Evolutionary conservation across 2,329 filamentous ascomycete genomes (phyloP), one percentile per base, ranked within the genome.

Genomic region (Pseudogymnoascus sp.): DNA sequence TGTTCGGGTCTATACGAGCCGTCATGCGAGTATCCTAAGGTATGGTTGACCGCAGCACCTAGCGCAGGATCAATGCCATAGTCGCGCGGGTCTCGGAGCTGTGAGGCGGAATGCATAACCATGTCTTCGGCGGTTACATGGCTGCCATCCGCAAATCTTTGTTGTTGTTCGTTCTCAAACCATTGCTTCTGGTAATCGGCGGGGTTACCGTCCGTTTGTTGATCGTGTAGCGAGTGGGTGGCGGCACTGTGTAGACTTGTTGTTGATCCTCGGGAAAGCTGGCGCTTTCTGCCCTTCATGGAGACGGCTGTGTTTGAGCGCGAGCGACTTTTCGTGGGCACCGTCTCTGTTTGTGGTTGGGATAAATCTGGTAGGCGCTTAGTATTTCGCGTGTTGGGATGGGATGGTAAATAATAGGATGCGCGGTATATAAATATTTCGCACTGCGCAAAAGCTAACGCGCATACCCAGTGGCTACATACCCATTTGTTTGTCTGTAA

Each of bases 41-140:
- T 67, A 61, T 78, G 73, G 50, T 74, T 74, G 63, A 81, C 76
- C 11, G 78, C 74, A 12, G 73, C 71, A 60, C 77, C 78, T 69
- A 85, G 77, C 25, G 76, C 69, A 18, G 80, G 74, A 58, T 83
- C 80, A 63, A 79, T 79, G 61, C 76, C 67, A 66, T 78, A 82
- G 16, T 76, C 74, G 60, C 77, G 77, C 47, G 75, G 75, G 57
- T 76, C 74, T 64, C 82, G 80, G 67, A 85, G 77, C 64, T 84
- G 83, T 20, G 79, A 77, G 28, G 80, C 78, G 16, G 80, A 79
- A 61, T 83, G 80, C 63, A 86, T 74, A 57, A 86, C 79, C 73
- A 85, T 79, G 63, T 83, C 82, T 65, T 86, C 83, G 22, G 81
- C 73, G 2, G 80, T 78, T 75, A 86, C 77, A 39, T 72, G 66